Evolutionary conservation across 176 grass and related monocot genomes (phyloP), one percentile per base, ranked within the genome.

Genomic region (Bothriochloa decipiens): DNA sequence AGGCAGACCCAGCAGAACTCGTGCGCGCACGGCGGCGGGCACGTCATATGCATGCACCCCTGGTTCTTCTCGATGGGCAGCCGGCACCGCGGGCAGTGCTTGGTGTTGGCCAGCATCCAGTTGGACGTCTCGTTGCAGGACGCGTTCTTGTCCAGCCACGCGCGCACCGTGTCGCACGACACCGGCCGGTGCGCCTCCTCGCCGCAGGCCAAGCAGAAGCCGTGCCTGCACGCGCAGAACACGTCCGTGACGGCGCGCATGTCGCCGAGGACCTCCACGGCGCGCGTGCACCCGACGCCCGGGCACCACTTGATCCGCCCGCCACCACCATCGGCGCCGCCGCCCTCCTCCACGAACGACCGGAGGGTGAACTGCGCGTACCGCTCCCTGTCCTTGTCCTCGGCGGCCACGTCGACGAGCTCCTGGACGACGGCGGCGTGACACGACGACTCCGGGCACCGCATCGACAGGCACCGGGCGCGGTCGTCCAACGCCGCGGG

Each of bases 1-100:
- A 83, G 86, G 45, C 80, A 88, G n/a, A 87, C 60, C 86, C 86
- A 88, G 65, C 86, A 88, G 76, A 88, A 88, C 11, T 40, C 4
- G 47, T 70, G 82, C 13, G 20, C 29, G 61, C 74, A 88, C 11
- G 79, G 86, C 0, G 39, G 4, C 10, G 46, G 55, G 22, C 86
- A 87, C 7, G 72, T 77, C 32, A 88, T 88, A 76, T 72, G 80
- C 50, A 65, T 83, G 40, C 86, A 88, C 0, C 86, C 86, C 62
- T 83, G 64, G 62, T 83, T 57, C 76, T 83, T 88, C 86, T 88
- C 86, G 20, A 83, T 88, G 0, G 64, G 79, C 3, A 66, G 47
- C 41, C 40, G 40, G 40, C 40, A 42, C 8, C 40, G 35, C 29
- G 86, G 86, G 60, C 86, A 88, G 8, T 42, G 86, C 64, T 88